Evolutionary conservation across 2,329 filamentous ascomycete genomes (phyloP).

Genomic region (Daldinia sp.): DNA sequence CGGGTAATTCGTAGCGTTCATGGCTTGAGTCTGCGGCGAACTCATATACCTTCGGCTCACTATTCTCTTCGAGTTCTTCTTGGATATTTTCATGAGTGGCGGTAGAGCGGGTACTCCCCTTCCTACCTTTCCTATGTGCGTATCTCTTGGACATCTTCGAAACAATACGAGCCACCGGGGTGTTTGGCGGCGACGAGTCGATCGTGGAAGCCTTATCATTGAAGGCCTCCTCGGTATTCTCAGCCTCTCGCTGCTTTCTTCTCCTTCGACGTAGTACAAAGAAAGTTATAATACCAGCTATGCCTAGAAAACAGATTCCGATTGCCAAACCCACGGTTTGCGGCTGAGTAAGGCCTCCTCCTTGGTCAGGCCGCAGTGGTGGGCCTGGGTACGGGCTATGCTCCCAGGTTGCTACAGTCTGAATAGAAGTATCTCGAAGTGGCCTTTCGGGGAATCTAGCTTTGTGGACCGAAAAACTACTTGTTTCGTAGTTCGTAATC

Average conservation of each 20-base stretch:
- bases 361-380: constrained; percentile 28
- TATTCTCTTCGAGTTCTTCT: constrained; percentile 40
- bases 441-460: constrained; percentile 64
- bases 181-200: constrained; percentile 52
- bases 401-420: constrained; percentile 57
- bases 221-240: constrained; percentile 48
- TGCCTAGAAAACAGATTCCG: constrained; percentile 54
- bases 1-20: constrained; percentile 66
- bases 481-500: constrained; percentile 67
- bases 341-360: constrained; percentile 53
- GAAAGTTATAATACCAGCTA: constrained; percentile 48
- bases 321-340: constrained; percentile 62
- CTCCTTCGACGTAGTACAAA: constrained; percentile 54
- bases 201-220: constrained; percentile 56
- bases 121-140: constrained; percentile 53
- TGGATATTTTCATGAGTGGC: constrained; percentile 17
- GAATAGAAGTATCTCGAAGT: constrained; percentile 55
- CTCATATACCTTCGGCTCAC: constrained; percentile 54
- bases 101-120: constrained; percentile 19
- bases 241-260: constrained; percentile 44
- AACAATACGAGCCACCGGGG: constrained; percentile 58
- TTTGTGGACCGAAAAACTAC: constrained; percentile 66
- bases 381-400: constrained; percentile 63
- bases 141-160: constrained; percentile 55
- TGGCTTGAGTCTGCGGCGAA: constrained; percentile 60